Conservation (phyloP, 1,139 yeast genomes). For the Geotrichum phurueaensis region DNA sequence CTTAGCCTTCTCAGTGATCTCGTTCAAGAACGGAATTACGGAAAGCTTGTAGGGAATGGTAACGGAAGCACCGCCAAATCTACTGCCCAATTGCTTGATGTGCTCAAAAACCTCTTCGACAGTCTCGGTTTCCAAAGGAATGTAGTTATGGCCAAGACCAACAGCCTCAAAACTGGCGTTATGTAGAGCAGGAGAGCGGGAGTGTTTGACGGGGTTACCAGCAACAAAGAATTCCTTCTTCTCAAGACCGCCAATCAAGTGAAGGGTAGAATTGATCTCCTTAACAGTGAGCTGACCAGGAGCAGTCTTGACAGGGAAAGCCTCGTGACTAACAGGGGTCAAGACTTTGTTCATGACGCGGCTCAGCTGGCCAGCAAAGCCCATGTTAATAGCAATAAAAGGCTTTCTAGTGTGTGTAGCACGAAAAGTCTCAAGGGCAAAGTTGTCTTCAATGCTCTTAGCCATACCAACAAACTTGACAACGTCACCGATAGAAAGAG, state of each 20-base stretch:
- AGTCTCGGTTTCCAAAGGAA: conserved; percentile 59
- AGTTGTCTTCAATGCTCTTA: conserved; percentile 55
- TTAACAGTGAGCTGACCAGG: conserved; percentile 60
- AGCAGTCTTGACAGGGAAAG: conserved; percentile 61
- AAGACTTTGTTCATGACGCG: conserved; percentile 66
- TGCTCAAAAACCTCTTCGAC: conserved; percentile 48
- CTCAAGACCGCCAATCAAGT: conserved; percentile 57
- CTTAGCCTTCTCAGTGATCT: conserved; percentile 59
- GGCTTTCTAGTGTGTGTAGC: conserved; percentile 45
- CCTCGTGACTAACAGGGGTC: conserved; percentile 77
- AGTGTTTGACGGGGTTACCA: conserved; percentile 79
- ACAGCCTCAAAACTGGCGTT: conserved; percentile 64
- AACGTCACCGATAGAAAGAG: conserved; percentile 59
- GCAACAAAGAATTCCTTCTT: conserved; percentile 65
- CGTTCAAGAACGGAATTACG: conserved; percentile 59
- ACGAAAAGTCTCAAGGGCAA: conserved; percentile 65
- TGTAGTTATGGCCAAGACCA: conserved; percentile 74
- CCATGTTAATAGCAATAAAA: conserved; percentile 79
- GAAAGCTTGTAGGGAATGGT: conserved; percentile 87
- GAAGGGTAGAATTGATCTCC: conserved; percentile 54
- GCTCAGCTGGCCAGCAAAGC: conserved; percentile 68
- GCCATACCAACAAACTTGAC: conserved; percentile 85
- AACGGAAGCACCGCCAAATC: conserved; percentile 84
- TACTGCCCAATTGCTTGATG: conserved; percentile 43
- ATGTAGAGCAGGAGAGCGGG: conserved; percentile 84